Evolutionary conservation across 805 yeast species (phyloP).

Genomic region (Kuraishia hungarica): DNA sequence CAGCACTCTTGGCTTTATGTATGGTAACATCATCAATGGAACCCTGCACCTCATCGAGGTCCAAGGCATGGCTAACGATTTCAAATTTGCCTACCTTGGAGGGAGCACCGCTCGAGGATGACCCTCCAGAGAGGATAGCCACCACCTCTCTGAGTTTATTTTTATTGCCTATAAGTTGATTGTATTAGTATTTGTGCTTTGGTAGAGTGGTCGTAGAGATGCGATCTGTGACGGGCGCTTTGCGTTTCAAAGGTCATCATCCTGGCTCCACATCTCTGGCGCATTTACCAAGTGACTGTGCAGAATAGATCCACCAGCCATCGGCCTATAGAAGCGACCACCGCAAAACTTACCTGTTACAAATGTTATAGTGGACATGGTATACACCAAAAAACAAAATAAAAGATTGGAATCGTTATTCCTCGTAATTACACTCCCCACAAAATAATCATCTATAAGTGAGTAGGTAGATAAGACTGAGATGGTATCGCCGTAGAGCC

Average conservation of each 20-base stretch:
- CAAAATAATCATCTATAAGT: too few species aligned
- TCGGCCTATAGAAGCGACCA: too few species aligned
- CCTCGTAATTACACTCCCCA: background rate
- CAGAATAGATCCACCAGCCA: too few species aligned
- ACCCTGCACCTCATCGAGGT: conserved; percentile 89
- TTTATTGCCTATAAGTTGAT: conserved; percentile 59
- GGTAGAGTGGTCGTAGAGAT: too few species aligned
- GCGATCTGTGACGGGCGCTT: too few species aligned
- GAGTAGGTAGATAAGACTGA: too few species aligned
- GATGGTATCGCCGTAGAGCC: too few species aligned
- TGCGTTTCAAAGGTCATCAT: too few species aligned
- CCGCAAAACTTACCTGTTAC: conserved; percentile 19
- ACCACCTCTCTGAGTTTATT: conserved; percentile 84
- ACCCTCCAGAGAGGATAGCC: conserved; percentile 49
- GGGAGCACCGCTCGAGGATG: conserved; percentile 12
- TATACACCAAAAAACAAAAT: background rate
- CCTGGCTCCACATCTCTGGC: too few species aligned
- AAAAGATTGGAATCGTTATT: background rate
- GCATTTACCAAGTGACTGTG: too few species aligned
- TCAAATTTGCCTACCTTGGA: conserved; percentile 36
- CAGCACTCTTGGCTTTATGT: conserved; percentile 74
- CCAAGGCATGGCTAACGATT: conserved; percentile 60
- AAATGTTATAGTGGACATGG: conserved; percentile 21
- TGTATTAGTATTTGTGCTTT: conserved; percentile 12
- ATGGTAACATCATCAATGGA: conserved; percentile 71